These are phyloP conservation scores for Wickerhamiella nectarea DNA, from an alignment of 805 yeast species.

Conservation along the genomic window DNA sequence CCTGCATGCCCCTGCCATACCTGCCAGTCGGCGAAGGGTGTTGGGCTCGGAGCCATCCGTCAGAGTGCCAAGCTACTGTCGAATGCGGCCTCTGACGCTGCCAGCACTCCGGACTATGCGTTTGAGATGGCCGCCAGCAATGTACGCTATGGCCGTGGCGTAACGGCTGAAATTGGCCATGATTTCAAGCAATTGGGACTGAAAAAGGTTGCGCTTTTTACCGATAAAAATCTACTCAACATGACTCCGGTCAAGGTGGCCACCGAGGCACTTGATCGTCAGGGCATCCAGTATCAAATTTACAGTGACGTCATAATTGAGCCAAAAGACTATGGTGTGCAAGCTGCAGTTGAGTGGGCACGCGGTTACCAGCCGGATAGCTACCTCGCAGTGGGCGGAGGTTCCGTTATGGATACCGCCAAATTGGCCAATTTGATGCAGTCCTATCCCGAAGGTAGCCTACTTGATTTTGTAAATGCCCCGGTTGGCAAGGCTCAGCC, in stretches of 20 bases:
- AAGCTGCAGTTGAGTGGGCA: conserved; percentile 29
- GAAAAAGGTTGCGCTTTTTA: conserved; percentile 27
- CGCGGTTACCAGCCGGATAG: conserved; percentile 27
- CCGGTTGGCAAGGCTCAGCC: conserved; percentile 30
- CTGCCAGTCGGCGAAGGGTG: conserved; percentile 17
- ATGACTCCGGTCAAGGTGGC: conserved; percentile 25
- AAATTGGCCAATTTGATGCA: conserved; percentile 33
- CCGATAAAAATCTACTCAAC: conserved; percentile 24
- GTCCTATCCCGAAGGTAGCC: conserved; percentile 29
- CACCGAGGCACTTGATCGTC: conserved; percentile 24
- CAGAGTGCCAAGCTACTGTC: conserved; percentile 6
- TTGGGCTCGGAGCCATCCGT: conserved; percentile 8
- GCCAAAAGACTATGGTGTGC: conserved; percentile 28
- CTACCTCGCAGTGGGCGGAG: conserved; percentile 35
- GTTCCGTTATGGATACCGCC: conserved; percentile 36
- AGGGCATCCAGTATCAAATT: conserved; percentile 26
- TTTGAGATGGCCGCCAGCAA: conserved; percentile 30
- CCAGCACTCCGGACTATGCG: conserved; percentile 25
- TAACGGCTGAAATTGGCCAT: conserved; percentile 28
- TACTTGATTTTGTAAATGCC: conserved; percentile 33
- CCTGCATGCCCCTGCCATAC: conserved; percentile 27
- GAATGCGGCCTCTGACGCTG: conserved; percentile 6
- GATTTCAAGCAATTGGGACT: conserved; percentile 27
- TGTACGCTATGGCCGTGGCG: conserved; percentile 30
- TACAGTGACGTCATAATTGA: conserved; percentile 28